Conservation (phyloP, 2,329 filamentous ascomycete genomes). For the Colletotrichum horii region DNA sequence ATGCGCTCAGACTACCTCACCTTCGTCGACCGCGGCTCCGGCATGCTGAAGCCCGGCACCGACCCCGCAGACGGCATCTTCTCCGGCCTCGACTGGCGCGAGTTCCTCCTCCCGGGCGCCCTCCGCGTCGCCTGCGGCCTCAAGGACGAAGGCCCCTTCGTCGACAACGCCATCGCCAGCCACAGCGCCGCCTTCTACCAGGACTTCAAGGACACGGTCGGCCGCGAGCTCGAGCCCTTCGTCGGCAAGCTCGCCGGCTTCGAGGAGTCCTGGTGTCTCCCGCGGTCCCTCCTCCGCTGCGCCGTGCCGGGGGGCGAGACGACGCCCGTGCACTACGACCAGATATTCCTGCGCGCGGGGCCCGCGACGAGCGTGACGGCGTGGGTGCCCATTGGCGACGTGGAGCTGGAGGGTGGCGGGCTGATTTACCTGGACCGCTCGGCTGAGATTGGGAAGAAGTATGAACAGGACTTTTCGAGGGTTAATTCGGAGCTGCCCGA, state of each 20-base stretch:
- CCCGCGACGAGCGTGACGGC: conserved; percentile 59
- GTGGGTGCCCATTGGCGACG: conserved; percentile 61
- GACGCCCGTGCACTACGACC: conserved; percentile 65
- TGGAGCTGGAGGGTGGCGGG: conserved; percentile 59
- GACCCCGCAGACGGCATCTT: background rate
- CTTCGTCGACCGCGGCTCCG: background rate
- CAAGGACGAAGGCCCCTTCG: background rate
- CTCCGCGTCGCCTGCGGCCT: background rate
- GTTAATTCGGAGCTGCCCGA: conserved; percentile 54
- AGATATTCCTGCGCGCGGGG: conserved; percentile 61
- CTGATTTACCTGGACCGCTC: conserved; percentile 63
- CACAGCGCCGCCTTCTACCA: background rate
- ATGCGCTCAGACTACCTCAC: background rate
- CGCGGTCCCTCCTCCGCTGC: background rate
- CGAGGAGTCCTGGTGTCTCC: background rate
- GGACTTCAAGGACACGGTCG: background rate
- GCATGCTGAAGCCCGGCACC: background rate
- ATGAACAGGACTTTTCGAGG: conserved; percentile 35
- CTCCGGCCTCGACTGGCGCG: background rate
- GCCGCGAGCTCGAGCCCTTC: background rate
- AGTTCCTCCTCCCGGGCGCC: background rate
- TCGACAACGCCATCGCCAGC: background rate
- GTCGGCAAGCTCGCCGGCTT: background rate
- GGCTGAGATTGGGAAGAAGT: conserved; percentile 11
- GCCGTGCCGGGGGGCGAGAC: conserved; percentile 39